These are phyloP conservation scores for Pichia paraexigua DNA, from an alignment of 805 yeast species.

Conservation along the genomic window DNA sequence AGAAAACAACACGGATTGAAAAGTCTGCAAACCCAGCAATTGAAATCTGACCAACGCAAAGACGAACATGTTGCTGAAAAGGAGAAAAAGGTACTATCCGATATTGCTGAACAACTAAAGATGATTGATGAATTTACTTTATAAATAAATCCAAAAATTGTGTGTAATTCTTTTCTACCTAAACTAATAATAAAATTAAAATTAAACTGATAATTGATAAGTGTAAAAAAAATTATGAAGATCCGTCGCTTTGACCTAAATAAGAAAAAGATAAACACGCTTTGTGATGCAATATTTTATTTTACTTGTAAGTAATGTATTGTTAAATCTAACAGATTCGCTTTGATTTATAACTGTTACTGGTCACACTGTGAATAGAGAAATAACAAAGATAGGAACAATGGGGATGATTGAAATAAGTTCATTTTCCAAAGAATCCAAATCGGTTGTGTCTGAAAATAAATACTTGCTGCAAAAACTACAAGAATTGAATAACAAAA, in stretches of 20 bases:
- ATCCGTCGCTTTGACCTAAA: background rate
- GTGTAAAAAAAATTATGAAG: background rate
- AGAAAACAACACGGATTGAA: slow-evolving; percentile 21
- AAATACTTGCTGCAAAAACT: slow-evolving; percentile 12
- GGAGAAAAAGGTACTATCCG: slow-evolving; percentile 32
- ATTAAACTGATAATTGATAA: background rate
- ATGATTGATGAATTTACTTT: slow-evolving; percentile 38
- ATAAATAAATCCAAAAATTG: background rate
- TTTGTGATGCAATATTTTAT: background rate
- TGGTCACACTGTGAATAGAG: background rate
- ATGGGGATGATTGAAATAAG: background rate
- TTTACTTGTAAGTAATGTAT: background rate
- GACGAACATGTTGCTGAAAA: slow-evolving; percentile 14
- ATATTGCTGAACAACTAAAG: slow-evolving; percentile 39
- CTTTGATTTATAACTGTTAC: background rate
- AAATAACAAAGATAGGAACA: background rate
- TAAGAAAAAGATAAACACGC: background rate
- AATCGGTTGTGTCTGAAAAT: slow-evolving; percentile 5
- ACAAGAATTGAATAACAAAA: slow-evolving; percentile 13
- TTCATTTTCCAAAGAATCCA: background rate
- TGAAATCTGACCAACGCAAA: slow-evolving; percentile 34
- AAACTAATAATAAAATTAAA: background rate
- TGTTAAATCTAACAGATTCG: no score
- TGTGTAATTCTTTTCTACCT: background rate
- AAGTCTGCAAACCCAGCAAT: slow-evolving; percentile 33